Base-by-base conservation (phyloP, 768 basidiomycete species). In the Auriculariales sp. region DNA sequence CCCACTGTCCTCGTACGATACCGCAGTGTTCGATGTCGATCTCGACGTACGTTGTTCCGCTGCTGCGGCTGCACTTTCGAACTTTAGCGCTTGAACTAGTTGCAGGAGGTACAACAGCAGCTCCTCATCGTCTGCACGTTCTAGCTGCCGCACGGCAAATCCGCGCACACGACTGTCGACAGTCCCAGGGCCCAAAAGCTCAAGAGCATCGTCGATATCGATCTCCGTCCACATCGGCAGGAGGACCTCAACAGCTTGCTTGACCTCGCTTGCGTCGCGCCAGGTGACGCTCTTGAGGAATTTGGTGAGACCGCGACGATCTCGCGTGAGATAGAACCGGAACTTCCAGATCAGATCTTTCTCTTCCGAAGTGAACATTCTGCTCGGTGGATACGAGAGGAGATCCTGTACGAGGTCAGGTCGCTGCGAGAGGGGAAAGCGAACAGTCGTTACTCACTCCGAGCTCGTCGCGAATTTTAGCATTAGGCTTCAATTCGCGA, bases 321-420 rank as follows among this genome's bases (percentile, higher is more conserved):
- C 89, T 29, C 91, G 71, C 2, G 83, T 79, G 10, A 99, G 79
- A 56, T 95, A 98, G 67, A 97, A 99, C n/a, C 95, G 78, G 72
- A 94, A 99, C 63, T 94, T 93, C 95, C 95, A 99, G 32, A 98
- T 81, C 34, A 93, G 69, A 56, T 98, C 94, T 60, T 94, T 95
- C 66, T 98, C 94, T 58, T 92, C 87, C 0, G 90, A 81, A 3
- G 78, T 86, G 6, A 99, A 71, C 9, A 75, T 72, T 52, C 83
- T 87, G 52, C 86, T 93, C 0, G 95, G 95, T 0, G 93, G 82
- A 55, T 97, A 91, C 47, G 80, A 80, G 47, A 99, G 76, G 45
- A 99, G 90, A 53, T 81, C 79, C 92, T 97, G 54, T 0, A 22
- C 2, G 32, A 42, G 50, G 24, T 36, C 35, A 54, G 29, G 11